Conservation (phyloP, 2,329 filamentous ascomycete species). For the Taxawa tesnikishii region DNA sequence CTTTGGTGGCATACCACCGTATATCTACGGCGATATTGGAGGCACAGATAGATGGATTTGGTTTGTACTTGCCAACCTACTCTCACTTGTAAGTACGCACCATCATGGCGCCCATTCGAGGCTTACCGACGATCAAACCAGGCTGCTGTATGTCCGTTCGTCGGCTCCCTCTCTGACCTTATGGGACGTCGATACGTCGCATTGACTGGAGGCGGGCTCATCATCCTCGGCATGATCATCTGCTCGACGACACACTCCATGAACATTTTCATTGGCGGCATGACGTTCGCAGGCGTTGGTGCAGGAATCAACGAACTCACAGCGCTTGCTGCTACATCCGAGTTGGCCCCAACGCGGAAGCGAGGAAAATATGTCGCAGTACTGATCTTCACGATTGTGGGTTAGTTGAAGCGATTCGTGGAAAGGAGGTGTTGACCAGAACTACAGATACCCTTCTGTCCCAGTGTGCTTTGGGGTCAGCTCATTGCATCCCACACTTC, state of each 20-base stretch:
- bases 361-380: conserved; percentile 51
- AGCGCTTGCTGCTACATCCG: conserved; percentile 54
- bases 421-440: too few relatives aligned
- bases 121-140: conserved; percentile 43
- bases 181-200: conserved; percentile 50
- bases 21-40: conserved; percentile 48
- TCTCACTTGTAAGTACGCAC: too few relatives aligned
- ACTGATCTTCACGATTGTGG: conserved; percentile 49
- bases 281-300: conserved; percentile 50
- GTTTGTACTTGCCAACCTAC: conserved; percentile 35
- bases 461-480: conserved; percentile 50
- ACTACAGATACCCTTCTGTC: conserved; percentile 51
- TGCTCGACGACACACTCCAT: conserved; percentile 45
- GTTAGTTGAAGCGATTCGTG: too few relatives aligned
- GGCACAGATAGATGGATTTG: conserved; percentile 50
- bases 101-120: conserved; percentile 23
- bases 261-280: conserved; percentile 50
- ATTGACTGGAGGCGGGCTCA: conserved; percentile 38
- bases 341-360: conserved; percentile 53
- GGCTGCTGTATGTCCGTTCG: conserved; percentile 49
- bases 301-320: conserved; percentile 58
- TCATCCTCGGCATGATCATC: conserved; percentile 49
- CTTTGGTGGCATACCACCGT: conserved; percentile 29
- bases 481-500: conserved; percentile 36
- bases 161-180: conserved; percentile 53